Evolutionary conservation across 352 stramenopile genomes (phyloP), one percentile per base, ranked within the genome.

Genomic region (Pythium apleroticum): DNA sequence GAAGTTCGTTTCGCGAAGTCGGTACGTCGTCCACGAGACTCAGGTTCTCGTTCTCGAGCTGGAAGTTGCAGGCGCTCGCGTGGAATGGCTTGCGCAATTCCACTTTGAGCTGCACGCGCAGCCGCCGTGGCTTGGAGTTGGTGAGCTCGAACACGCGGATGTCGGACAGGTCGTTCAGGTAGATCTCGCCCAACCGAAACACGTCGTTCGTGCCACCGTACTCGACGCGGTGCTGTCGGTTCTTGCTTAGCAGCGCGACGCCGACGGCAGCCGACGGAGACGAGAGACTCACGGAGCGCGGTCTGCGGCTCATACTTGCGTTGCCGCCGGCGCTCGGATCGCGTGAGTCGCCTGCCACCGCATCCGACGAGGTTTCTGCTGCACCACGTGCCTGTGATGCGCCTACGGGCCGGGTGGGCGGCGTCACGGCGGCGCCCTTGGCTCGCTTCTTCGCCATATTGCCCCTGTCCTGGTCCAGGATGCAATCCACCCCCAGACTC

Each of bases 1-100:
- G 22, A 1, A 52, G 8, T 4, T 68, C 65, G 22, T 19, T 62
- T 1, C 56, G 55, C 17, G 60, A 41, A 3, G 50, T 14, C 9
- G 39, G n/a, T 35, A 25, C 14, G 22, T 69, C 66, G 24, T 88
- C 73, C 50, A 87, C 71, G 50, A 89, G 79, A 45, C 64, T 80
- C 27, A 93, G 53, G 69, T 96, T 96, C 69, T 96, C 88, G 65
- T 96, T 96, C 60, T 96, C 83, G 25, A 93, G 79, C 63, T 96
- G 88, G 62, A 95, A 96, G n/a, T 76, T 75, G 70, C 77, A 93
- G n/a, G 70, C 60, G 49, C 76, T 95, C 19, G 63, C 48, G 50
- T 93, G 85, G 56, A 95, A 96, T 8, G 86, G 88, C 50, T 94
- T 93, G 53, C 84, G 80, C 59, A 95, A 69, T 62, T 96, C 87